Percentiles rank a stretch among this genome's conserved stretches.
These are phyloP conservation scores for Microdochium paspali DNA, from an alignment of 2,329 filamentous ascomycete genomes.

Conservation along the genomic window DNA sequence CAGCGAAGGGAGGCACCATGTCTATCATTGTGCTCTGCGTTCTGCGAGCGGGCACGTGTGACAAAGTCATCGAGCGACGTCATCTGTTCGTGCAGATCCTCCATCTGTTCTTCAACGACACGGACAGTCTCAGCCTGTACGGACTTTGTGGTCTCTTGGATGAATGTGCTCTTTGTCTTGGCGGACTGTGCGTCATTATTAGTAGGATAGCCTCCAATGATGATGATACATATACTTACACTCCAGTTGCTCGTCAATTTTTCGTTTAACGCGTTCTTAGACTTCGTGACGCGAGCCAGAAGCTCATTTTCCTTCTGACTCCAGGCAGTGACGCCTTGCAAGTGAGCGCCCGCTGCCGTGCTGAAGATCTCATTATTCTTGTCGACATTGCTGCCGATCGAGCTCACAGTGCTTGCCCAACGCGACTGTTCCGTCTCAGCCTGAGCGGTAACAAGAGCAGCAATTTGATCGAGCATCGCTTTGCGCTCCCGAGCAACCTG, in stretches of 20 bases:
- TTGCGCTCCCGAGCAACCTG: conserved; percentile 66
- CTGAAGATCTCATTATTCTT: conserved; percentile 57
- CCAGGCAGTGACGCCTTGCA: conserved; percentile 67
- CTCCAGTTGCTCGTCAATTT: conserved; percentile 84
- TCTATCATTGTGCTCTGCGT: conserved; percentile 63
- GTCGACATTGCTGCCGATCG: conserved; percentile 55
- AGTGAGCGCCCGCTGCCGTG: conserved; percentile 55
- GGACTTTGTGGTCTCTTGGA: conserved; percentile 73
- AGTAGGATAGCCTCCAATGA: conserved; percentile 9
- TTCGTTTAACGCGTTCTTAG: conserved; percentile 68
- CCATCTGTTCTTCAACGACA: conserved; percentile 83
- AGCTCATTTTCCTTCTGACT: conserved; percentile 57
- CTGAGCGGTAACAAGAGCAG: conserved; percentile 64
- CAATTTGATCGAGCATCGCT: conserved; percentile 66
- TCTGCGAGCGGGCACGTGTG: conserved; percentile 69
- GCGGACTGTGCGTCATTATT: conserved; percentile 42
- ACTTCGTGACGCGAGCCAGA: conserved; percentile 60
- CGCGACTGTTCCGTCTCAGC: conserved; percentile 65
- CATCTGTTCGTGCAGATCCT: conserved; percentile 82
- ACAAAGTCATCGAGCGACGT: conserved; percentile 86
- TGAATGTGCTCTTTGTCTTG: conserved; percentile 70
- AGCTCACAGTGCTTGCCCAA: conserved; percentile 51
- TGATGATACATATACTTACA: conserved; percentile 46
- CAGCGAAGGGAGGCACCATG: conserved; percentile 57
- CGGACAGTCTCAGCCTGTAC: conserved; percentile 86